Evolutionary conservation across 805 yeast species (phyloP).

Genomic region (Starmerella sp.): DNA sequence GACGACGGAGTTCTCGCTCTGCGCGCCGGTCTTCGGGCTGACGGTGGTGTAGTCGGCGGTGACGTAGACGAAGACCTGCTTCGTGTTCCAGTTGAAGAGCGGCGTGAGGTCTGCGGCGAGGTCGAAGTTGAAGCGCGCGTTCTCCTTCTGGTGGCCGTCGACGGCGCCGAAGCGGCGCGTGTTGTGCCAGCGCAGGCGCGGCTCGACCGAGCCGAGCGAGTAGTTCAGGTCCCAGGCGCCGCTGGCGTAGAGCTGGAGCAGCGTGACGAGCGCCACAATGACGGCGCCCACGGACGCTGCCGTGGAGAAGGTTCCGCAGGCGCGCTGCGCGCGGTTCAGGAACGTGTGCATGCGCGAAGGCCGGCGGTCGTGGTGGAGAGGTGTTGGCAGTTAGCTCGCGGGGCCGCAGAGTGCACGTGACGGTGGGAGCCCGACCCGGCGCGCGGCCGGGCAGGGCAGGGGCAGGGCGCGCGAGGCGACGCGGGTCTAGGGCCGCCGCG

Average conservation of each 20-base stretch:
- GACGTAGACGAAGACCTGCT: slow-evolving; percentile 84
- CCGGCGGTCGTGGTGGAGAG: neutral
- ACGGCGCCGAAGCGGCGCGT: slow-evolving; percentile 53
- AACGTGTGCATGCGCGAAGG: slow-evolving; percentile 27
- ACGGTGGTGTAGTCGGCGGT: slow-evolving; percentile 69
- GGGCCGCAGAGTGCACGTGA: neutral
- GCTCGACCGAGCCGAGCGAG: slow-evolving; percentile 14
- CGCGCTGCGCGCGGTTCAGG: slow-evolving; percentile 28
- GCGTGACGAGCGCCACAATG: slow-evolving; percentile 24
- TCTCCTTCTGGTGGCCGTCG: slow-evolving; percentile 62
- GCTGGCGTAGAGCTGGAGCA: slow-evolving; percentile 22
- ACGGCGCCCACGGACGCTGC: slow-evolving; percentile 25
- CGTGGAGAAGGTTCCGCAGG: slow-evolving; percentile 28
- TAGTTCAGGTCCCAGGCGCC: slow-evolving; percentile 23
- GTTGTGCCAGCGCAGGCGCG: slow-evolving; percentile 21
- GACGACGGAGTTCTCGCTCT: slow-evolving; percentile 49
- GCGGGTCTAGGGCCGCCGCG: no score
- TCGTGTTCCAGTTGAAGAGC: slow-evolving; percentile 92
- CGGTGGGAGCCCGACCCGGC: no score
- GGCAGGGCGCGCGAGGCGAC: no score
- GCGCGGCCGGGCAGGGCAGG: no score
- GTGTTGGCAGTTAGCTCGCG: neutral
- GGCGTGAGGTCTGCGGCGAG: slow-evolving; percentile 60
- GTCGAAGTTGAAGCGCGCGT: slow-evolving; percentile 60
- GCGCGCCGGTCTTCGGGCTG: slow-evolving; percentile 20